Evolutionary conservation across 768 basidiomycete species (phyloP).

Genomic region (Macrolepiota albuminosa): DNA sequence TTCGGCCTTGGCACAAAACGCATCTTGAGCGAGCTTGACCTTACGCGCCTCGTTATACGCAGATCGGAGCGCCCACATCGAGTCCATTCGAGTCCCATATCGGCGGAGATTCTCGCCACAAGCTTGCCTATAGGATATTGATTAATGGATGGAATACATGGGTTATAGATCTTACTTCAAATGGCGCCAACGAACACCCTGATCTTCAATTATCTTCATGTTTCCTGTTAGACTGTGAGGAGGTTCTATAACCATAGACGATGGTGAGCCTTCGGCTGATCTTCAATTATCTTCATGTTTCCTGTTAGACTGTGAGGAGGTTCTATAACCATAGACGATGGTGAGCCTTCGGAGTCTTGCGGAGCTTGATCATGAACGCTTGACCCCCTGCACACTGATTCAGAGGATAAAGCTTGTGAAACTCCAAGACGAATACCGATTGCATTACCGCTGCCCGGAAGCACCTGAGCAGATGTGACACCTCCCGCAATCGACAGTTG

Average conservation of each 20-base stretch:
- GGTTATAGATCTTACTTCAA: conserved; percentile 53
- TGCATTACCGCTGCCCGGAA: conserved; percentile 74
- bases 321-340: conserved; percentile 80
- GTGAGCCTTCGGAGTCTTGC: conserved; percentile 72
- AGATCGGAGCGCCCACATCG: conserved; percentile 71
- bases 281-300: conserved; percentile 28
- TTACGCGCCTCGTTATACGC: conserved; percentile 75
- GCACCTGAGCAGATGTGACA: conserved; percentile 77
- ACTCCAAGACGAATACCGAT: conserved; percentile 45
- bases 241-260: conserved; percentile 83
- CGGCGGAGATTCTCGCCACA: conserved; percentile 49
- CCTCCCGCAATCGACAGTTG: conserved; percentile 79
- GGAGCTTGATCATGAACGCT: conserved; percentile 81
- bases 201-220: conserved; percentile 24
- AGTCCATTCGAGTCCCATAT: conserved; percentile 70
- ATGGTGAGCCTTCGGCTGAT: conserved; percentile 59
- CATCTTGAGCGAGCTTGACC: conserved; percentile 65
- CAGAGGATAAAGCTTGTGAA: not conserved
- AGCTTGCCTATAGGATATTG: conserved; percentile 41
- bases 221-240: conserved; percentile 57
- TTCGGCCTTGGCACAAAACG: conserved; percentile 61
- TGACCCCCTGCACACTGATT: conserved; percentile 59
- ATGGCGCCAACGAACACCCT: conserved; percentile 67
- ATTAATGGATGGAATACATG: not conserved
- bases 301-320: conserved; percentile 64